Evolutionary conservation across 306 rosid species (phyloP).

Genomic region (Fragaria vesca): DNA sequence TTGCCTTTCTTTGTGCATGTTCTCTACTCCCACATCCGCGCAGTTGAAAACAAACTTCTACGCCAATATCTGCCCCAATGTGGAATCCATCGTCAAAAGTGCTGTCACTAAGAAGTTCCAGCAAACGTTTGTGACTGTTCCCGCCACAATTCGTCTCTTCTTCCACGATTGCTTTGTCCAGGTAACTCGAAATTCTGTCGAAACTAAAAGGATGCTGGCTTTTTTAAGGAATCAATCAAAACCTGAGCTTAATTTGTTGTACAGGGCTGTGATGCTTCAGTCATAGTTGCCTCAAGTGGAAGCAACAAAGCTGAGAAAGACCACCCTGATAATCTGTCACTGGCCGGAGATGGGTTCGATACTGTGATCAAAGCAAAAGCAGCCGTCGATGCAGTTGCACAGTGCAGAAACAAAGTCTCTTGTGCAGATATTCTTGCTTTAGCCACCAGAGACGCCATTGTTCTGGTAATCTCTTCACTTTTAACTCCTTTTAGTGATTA

Average conservation of each 20-base stretch:
- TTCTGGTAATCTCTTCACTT: slow-evolving; percentile 36
- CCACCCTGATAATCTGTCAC: slow-evolving; percentile 69
- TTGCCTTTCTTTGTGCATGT: slow-evolving; percentile 33
- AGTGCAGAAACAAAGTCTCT: slow-evolving; percentile 69
- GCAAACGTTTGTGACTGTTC: slow-evolving; percentile 81
- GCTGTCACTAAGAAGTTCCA: slow-evolving; percentile 62
- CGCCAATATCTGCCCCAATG: slow-evolving; percentile 67
- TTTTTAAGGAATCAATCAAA: neutral
- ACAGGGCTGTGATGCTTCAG: slow-evolving; percentile 82
- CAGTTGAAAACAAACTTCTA: slow-evolving; percentile 64
- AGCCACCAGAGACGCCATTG: slow-evolving; percentile 73
- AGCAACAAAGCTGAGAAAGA: slow-evolving; percentile 76
- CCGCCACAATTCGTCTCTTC: slow-evolving; percentile 84
- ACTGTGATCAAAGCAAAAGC: slow-evolving; percentile 73
- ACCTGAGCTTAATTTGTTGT: neutral
- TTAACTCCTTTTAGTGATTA: neutral
- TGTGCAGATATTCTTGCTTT: slow-evolving; percentile 84
- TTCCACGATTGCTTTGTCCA: slow-evolving; percentile 90
- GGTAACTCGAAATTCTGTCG: slow-evolving; percentile 27
- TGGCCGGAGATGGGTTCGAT: slow-evolving; percentile 90
- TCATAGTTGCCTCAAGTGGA: slow-evolving; percentile 41
- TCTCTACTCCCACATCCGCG: slow-evolving; percentile 44
- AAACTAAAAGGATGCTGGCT: neutral
- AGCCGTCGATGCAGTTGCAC: slow-evolving; percentile 64
- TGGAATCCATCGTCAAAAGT: slow-evolving; percentile 59